A percentile compares a stretch with the other conserved stretches of the same genome.
phyloP scores from a whole-genome alignment of 1,139 yeast species.

The Taiozyma sp. region DNA sequence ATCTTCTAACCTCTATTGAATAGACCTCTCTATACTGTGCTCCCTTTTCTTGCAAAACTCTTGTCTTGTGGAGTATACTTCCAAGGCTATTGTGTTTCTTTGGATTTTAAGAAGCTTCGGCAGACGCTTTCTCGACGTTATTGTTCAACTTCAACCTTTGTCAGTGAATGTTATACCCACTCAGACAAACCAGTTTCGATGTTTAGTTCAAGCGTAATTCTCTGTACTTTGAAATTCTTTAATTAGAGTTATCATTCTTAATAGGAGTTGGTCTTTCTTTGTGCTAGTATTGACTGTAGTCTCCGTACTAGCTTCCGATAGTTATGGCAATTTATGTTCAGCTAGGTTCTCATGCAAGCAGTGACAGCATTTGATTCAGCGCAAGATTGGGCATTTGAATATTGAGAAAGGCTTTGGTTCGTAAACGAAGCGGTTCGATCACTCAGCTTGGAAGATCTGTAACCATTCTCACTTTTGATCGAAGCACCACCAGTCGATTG shows the following conservation, averaged over 20 bases:
- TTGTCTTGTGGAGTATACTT: constrained; percentile 19
- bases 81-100: constrained; percentile 19
- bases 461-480: constrained; percentile 18
- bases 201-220: constrained; percentile 40
- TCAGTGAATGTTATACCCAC: constrained; percentile 34
- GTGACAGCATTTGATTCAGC: neutral
- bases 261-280: constrained; percentile 18
- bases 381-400: constrained; percentile 7
- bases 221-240: constrained; percentile 37
- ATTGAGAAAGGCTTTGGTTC: constrained; percentile 13
- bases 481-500: constrained; percentile 25
- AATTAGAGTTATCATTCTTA: constrained; percentile 41
- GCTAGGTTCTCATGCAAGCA: constrained; percentile 14
- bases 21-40: constrained; percentile 24
- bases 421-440: constrained; percentile 21
- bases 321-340: neutral
- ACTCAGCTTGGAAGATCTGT: constrained; percentile 20
- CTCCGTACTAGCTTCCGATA: neutral
- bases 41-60: constrained; percentile 21
- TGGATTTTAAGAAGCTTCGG: constrained; percentile 18
- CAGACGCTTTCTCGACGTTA: constrained; percentile 24
- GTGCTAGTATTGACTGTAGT: neutral
- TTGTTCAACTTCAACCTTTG: constrained; percentile 13
- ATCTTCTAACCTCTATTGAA: constrained; percentile 26
- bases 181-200: constrained; percentile 42